phyloP scores from a whole-genome alignment of 2,329 filamentous ascomycete species.

The Talaromyces sp. region DNA sequence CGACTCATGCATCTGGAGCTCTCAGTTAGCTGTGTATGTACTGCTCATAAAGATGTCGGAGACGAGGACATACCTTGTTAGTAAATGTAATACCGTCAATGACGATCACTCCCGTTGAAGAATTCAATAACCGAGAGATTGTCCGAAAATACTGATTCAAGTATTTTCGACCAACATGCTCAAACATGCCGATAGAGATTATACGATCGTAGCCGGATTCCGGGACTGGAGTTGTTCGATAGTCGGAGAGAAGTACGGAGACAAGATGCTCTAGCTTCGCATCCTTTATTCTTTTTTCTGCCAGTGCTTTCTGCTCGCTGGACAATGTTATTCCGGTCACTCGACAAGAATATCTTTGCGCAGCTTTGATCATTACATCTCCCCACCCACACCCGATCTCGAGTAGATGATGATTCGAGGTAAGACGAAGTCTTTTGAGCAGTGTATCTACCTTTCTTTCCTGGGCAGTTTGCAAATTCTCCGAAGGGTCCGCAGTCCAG shows the following conservation, averaged over 20 bases:
- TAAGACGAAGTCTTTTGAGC: slow-evolving; percentile 51
- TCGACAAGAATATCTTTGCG: slow-evolving; percentile 59
- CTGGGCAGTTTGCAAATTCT: slow-evolving; percentile 50
- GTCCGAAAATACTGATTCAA: slow-evolving; percentile 62
- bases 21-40: not conserved
- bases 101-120: slow-evolving; percentile 48
- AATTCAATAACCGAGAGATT: slow-evolving; percentile 60
- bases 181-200: slow-evolving; percentile 72
- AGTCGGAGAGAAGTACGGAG: slow-evolving; percentile 63
- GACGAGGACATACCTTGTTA: slow-evolving; percentile 42
- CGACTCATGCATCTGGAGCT: slow-evolving; percentile 49
- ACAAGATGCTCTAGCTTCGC: slow-evolving; percentile 59
- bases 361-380: slow-evolving; percentile 66
- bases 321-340: slow-evolving; percentile 66
- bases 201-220: slow-evolving; percentile 61
- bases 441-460: slow-evolving; percentile 56
- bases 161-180: slow-evolving; percentile 65
- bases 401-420: slow-evolving; percentile 61
- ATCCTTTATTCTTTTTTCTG: slow-evolving; percentile 58
- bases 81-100: slow-evolving; percentile 74
- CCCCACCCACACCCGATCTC: slow-evolving; percentile 76
- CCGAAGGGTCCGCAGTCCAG: slow-evolving; percentile 50
- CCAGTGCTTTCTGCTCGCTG: slow-evolving; percentile 63
- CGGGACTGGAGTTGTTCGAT: slow-evolving; percentile 56
- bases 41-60: not conserved